Conservation (phyloP, 495 filamentous ascomycete genomes). For the Neurospora africana region DNA sequence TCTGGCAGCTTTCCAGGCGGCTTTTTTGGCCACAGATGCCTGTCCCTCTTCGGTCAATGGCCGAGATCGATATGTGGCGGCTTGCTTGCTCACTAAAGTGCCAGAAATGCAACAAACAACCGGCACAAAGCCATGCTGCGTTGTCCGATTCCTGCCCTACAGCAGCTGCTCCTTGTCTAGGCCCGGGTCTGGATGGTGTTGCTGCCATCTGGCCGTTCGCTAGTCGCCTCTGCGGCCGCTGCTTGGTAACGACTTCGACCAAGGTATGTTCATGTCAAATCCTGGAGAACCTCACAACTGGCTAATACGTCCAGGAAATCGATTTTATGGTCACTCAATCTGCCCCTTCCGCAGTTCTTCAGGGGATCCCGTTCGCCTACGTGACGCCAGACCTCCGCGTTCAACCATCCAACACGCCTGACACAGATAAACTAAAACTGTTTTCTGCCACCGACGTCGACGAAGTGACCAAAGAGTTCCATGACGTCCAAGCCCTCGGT, state of each 20-base stretch:
- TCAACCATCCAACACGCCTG: slow-evolving; percentile 41
- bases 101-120: slow-evolving; percentile 39
- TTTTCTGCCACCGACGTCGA: slow-evolving; percentile 50
- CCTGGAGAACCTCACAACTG: background rate
- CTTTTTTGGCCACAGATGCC: slow-evolving; percentile 46
- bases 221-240: slow-evolving; percentile 48
- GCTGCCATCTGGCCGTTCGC: slow-evolving; percentile 56
- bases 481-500: slow-evolving; percentile 48
- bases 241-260: slow-evolving; percentile 43
- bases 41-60: slow-evolving; percentile 39
- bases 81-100: slow-evolving; percentile 43
- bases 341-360: slow-evolving; percentile 45
- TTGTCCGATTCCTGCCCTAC: slow-evolving; percentile 3
- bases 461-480: slow-evolving; percentile 43
- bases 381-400: slow-evolving; percentile 46
- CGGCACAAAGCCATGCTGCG: background rate
- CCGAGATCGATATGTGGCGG: slow-evolving; percentile 55
- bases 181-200: slow-evolving; percentile 42
- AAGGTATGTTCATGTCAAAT: slow-evolving; percentile 40
- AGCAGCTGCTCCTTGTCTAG: slow-evolving; percentile 30
- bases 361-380: slow-evolving; percentile 55
- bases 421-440: slow-evolving; percentile 41
- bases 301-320: slow-evolving; percentile 45
- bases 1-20: slow-evolving; percentile 51
- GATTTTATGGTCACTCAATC: slow-evolving; percentile 49